Base-by-base conservation (phyloP, 768 basidiomycete genomes). In the Suillus spraguei region DNA sequence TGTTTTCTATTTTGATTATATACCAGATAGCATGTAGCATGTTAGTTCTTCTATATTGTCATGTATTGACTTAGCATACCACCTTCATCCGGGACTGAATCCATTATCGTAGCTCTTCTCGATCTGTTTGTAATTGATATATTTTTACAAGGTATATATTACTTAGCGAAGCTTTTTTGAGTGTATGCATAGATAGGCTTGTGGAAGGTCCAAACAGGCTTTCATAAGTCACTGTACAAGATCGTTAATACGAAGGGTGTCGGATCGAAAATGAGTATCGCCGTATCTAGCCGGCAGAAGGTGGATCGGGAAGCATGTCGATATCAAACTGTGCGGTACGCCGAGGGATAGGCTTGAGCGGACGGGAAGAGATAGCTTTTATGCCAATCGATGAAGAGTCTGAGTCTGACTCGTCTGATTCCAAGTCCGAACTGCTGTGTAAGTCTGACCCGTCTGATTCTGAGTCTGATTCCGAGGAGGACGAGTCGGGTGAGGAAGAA, bases 281-380 rank as follows among this genome's bases (percentile, higher is more conserved):
- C 56, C 17, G 39, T 39, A 9, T 10, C 36, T 38, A 39, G 38
- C 55, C 36, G 22, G 36, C 36, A 6, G 55, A 56, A 39, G 36
- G 55, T 56, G 16, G 16, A 56, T 39, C 55, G 1, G 24, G 28
- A 60, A 80, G 59, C n/a, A 78, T 72, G 4, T 77, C 73, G 39
- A 78, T 74, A 41, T 73, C 67, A 5, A 78, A 68, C 60, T 65
- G 64, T 59, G 64, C 6, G 60, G 62, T n/a, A 66, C 65, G 47
- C 83, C 73, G 76, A 10, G 84, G 84, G 39, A 85, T 77, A 33
- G 84, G 83, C 65, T 76, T 83, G 62, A 83, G 80, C 38, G 76
- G 75, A 35, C 85, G 77, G 1, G 82, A 78, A 28, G 74, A 68
- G 56, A 82, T 73, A n/a, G 77, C 78, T 13, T 73, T 78, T 60